Evolutionary conservation across 306 rosid genomes (phyloP).

Genomic region (Carpinus fangiana): DNA sequence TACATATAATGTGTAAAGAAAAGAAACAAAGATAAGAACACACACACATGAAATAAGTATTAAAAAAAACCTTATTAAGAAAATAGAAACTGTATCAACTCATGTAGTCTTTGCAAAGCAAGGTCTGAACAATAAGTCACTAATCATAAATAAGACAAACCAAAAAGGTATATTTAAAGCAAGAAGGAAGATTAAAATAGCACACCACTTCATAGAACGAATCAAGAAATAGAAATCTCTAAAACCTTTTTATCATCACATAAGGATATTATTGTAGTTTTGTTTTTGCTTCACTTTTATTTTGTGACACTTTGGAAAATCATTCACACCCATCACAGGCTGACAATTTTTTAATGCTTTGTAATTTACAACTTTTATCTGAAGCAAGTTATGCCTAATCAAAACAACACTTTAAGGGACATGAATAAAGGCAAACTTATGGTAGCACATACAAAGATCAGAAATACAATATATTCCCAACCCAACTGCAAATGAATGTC

Average conservation of each 20-base stretch:
- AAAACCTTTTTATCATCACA: no score
- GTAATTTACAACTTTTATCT: neutral
- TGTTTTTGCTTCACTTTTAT: no score
- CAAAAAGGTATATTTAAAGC: no score
- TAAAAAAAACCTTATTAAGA: neutral
- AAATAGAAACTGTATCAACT: neutral
- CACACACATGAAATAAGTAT: neutral
- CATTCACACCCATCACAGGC: neutral
- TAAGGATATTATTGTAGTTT: no score
- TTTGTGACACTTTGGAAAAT: no score
- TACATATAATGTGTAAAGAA: constrained; percentile 13
- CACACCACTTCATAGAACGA: no score
- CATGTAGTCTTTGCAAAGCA: neutral
- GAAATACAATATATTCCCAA: neutral
- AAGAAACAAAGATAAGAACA: neutral
- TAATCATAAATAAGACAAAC: no score
- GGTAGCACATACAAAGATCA: neutral
- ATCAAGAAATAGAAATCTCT: no score
- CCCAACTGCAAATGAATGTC: neutral
- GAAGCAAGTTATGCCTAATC: neutral
- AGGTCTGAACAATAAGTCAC: no score
- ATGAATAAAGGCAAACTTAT: neutral
- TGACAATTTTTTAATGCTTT: neutral
- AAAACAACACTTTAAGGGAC: neutral
- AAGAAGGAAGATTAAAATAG: no score